Evolutionary conservation across 305 asterid species (phyloP), one percentile per base, ranked within the genome.

Genomic region (Fraxinus velutina): DNA sequence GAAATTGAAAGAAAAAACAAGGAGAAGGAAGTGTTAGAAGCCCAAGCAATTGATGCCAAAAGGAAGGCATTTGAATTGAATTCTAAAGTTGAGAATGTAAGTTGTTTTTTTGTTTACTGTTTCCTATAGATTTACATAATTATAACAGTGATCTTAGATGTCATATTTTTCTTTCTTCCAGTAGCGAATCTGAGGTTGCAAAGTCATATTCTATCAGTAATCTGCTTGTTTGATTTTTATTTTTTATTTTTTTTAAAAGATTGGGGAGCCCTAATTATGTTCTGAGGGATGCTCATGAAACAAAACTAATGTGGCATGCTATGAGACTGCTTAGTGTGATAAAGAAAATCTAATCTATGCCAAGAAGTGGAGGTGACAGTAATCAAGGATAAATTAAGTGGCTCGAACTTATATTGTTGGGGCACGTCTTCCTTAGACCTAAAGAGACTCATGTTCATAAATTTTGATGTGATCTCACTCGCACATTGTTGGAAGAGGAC

Each of bases 71-170:
- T 85, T 36, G 90, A 89, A 78, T 86, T 87, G 84, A 88, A 70
- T 79, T 72, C 89, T 62, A 90, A 91, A 86, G 81, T 87, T 79
- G 90, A 86, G 44, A 86, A 84, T 79, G 99, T 95, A 82, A 89
- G 97, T 83, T 76, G 50, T 17, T 34, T 78, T 39, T 34, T 81
- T 62, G 19, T 50, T 78, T 81, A 76, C 44, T 47, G 30, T 57
- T 21, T 5, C 57, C 34, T 64, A 39, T 77, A 36, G 21, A 55
- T 74, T 24, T 73, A 78, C 64, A 39, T 75, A 70, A 30, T 37
- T 42, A 22, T 75, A 2, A 10, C 13, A 29, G 30, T 22, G 62
- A 76, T 79, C 47, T 55, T 62, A 29, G 37, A 21, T 12, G 2
- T 73, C 27, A 75, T 6, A 73, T 60, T 81, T 64, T 37, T 62